Evolutionary conservation across 2,329 filamentous ascomycete genomes (phyloP).

Genomic region (Cytospora leucostoma): DNA sequence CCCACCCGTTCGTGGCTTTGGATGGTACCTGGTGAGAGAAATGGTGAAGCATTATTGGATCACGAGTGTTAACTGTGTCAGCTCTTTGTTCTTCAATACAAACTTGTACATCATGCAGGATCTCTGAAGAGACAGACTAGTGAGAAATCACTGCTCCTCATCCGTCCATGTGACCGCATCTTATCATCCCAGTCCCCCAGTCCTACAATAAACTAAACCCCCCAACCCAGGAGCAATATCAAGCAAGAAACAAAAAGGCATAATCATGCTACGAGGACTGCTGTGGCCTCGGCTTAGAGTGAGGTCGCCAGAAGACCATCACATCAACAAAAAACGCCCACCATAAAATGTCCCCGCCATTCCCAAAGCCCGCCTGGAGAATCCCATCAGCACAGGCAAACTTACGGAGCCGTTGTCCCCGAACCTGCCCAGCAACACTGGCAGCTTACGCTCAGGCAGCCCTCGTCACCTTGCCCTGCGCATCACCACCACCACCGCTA

Average conservation of each 20-base stretch:
- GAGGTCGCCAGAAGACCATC: background rate
- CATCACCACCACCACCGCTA: conserved; percentile 33
- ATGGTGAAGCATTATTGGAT: background rate
- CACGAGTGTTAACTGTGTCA: background rate
- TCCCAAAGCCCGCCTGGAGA: background rate
- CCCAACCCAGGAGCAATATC: background rate
- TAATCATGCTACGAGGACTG: background rate
- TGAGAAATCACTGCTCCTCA: conserved; percentile 20
- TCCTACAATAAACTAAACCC: conserved; percentile 5
- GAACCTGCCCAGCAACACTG: background rate
- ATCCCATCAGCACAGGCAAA: background rate
- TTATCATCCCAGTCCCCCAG: conserved; percentile 1
- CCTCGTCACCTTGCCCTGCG: conserved; percentile 32
- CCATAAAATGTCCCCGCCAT: conserved; percentile 1
- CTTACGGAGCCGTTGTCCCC: background rate
- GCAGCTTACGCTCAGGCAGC: conserved; percentile 24
- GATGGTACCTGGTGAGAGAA: background rate
- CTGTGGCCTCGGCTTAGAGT: background rate
- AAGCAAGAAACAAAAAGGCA: background rate
- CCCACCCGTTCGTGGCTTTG: background rate
- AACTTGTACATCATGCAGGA: conserved; percentile 18
- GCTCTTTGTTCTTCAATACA: conserved; percentile 15
- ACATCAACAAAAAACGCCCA: conserved; percentile 12
- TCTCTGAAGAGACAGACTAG: conserved; percentile 14
- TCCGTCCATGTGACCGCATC: conserved; percentile 7